Conservation (phyloP, 176 grass and related monocot species). For the Elaeis guineensis region DNA sequence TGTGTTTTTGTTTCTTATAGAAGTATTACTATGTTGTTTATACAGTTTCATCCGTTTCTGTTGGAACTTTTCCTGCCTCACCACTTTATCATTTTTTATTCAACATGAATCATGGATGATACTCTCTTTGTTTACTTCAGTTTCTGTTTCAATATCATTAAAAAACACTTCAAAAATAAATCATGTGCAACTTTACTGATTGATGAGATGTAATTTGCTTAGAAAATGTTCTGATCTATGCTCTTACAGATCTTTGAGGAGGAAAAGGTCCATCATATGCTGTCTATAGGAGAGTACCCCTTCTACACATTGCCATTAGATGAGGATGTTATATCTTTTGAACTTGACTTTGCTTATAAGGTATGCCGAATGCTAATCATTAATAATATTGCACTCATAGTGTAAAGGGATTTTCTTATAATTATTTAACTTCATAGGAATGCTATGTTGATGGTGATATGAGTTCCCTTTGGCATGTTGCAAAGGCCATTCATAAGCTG, state of each 20-base stretch:
- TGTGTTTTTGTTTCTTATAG: too few relatives aligned
- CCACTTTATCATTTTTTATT: too few relatives aligned
- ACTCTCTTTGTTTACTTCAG: too few relatives aligned
- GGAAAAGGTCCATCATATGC: slow-evolving; percentile 76
- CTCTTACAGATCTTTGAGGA: slow-evolving; percentile 73
- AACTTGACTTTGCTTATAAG: slow-evolving; percentile 81
- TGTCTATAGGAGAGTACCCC: slow-evolving; percentile 77
- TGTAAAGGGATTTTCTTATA: slow-evolving; percentile 10
- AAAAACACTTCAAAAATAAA: too few relatives aligned
- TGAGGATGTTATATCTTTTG: slow-evolving; percentile 92
- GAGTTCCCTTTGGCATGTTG: slow-evolving; percentile 95
- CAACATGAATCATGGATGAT: too few relatives aligned
- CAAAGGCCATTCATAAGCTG: slow-evolving; percentile 91
- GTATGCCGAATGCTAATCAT: slow-evolving; percentile 17
- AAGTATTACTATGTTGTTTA: too few relatives aligned
- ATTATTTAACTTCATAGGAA: slow-evolving; percentile 44
- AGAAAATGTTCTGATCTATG: neutral
- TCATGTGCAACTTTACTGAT: too few relatives aligned
- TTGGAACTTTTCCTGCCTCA: too few relatives aligned
- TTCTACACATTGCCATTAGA: slow-evolving; percentile 82
- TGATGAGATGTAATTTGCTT: slow-evolving; percentile 8
- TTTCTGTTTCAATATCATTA: too few relatives aligned
- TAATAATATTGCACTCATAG: neutral
- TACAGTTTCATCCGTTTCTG: too few relatives aligned
- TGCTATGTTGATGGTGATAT: slow-evolving; percentile 80